phyloP scores from a whole-genome alignment of 2,329 filamentous ascomycete species.

The Clonostachys rhizophaga region DNA sequence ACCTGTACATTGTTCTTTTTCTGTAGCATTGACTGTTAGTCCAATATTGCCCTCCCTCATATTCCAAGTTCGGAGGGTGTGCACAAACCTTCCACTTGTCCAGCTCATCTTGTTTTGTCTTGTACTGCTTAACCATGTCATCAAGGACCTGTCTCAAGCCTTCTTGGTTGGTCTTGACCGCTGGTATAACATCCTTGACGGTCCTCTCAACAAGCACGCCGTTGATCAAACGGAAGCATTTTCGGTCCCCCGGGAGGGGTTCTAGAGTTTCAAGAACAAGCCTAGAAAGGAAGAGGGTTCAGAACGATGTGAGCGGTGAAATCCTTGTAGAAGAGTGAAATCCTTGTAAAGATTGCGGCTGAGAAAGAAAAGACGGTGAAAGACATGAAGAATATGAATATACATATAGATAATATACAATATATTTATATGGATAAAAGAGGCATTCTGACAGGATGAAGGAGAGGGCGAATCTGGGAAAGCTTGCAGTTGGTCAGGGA shows the following conservation, averaged over 20 bases:
- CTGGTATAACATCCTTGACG: constrained; percentile 86
- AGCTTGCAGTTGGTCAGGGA: not conserved
- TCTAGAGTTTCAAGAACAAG: constrained; percentile 90
- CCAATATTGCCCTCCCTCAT: too few species aligned
- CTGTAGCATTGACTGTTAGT: constrained; percentile 35
- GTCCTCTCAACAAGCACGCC: constrained; percentile 93
- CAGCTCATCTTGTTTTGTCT: constrained; percentile 87
- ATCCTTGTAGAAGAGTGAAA: constrained; percentile 2
- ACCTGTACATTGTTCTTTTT: constrained; percentile 89
- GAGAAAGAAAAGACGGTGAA: too few species aligned
- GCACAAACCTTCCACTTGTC: constrained; percentile 89
- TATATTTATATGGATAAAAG: too few species aligned
- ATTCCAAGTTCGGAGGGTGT: not conserved
- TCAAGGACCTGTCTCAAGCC: constrained; percentile 91
- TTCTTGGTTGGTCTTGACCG: constrained; percentile 88
- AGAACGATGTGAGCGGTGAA: constrained; percentile 27
- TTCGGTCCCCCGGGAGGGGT: constrained; percentile 78
- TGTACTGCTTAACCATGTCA: constrained; percentile 94
- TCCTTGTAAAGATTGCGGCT: not conserved
- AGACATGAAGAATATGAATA: too few species aligned
- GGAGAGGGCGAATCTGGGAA: not conserved
- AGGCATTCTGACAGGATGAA: too few species aligned
- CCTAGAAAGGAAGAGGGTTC: constrained; percentile 38
- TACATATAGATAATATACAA: not conserved
- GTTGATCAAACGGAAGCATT: constrained; percentile 99